Evolutionary conservation across 2,329 filamentous ascomycete species (phyloP).

Genomic region (Akanthomyces uredinophilus): DNA sequence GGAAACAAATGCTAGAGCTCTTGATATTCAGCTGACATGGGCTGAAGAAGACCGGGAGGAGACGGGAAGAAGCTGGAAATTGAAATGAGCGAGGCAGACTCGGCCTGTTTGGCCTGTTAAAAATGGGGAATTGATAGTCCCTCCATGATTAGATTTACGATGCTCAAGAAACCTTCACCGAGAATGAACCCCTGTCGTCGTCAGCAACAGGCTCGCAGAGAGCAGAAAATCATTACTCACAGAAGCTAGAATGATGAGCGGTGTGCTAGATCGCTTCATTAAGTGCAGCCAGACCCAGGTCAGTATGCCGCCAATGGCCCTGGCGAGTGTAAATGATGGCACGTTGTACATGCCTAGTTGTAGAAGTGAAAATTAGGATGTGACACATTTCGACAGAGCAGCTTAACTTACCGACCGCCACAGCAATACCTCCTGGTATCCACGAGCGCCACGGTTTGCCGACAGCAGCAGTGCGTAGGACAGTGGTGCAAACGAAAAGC

Average conservation of each 20-base stretch:
- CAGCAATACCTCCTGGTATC: slow-evolving; percentile 89
- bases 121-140: slow-evolving; percentile 60
- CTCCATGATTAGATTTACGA: slow-evolving; percentile 80
- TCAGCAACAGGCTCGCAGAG: not conserved
- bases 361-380: not conserved
- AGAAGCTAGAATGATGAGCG: slow-evolving; percentile 80
- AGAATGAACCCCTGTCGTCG: slow-evolving; percentile 69
- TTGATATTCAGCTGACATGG: slow-evolving; percentile 64
- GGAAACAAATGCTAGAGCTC: slow-evolving; percentile 61
- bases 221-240: slow-evolving; percentile 32
- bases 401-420: slow-evolving; percentile 70
- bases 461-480: slow-evolving; percentile 56
- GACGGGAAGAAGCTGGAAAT: slow-evolving; percentile 45
- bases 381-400: not conserved
- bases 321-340: slow-evolving; percentile 87
- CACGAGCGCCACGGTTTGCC: slow-evolving; percentile 63
- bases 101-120: not conserved
- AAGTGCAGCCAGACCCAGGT: slow-evolving; percentile 71
- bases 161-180: slow-evolving; percentile 86
- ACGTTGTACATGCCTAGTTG: slow-evolving; percentile 87
- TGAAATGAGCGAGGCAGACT: slow-evolving; percentile 32
- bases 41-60: slow-evolving; percentile 36
- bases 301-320: slow-evolving; percentile 70
- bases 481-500: slow-evolving; percentile 68
- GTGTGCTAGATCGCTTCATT: slow-evolving; percentile 57